These are phyloP conservation scores for Plantago elongata DNA, from an alignment of 257 asterid species.

Conservation along the genomic window DNA sequence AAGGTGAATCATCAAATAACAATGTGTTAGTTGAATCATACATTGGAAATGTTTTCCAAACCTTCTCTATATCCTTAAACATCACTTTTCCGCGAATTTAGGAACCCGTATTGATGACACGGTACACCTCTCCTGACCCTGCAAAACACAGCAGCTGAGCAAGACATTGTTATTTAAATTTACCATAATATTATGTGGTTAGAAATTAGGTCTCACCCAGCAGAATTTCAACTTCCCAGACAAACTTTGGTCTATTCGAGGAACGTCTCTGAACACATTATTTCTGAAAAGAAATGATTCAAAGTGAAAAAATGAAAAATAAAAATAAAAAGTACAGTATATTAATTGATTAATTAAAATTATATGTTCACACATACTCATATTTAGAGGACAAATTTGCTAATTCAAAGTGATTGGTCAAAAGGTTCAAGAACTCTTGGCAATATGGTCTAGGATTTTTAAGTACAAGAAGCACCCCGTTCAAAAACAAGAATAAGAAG, in stretches of 20 bases:
- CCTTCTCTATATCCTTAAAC: not conserved
- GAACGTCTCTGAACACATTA: not conserved
- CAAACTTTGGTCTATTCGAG: not conserved
- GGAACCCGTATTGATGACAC: not conserved
- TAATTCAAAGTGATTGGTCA: not conserved
- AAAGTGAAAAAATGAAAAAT: conserved; percentile 1
- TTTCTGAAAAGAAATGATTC: not conserved
- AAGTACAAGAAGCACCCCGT: no score
- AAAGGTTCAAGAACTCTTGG: no score
- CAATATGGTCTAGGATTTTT: no score
- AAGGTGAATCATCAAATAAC: no score
- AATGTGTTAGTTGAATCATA: no score
- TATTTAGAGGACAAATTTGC: not conserved
- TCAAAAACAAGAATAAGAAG: no score
- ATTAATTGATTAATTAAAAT: not conserved
- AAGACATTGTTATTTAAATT: not conserved
- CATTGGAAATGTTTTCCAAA: no score
- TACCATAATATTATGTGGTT: not conserved
- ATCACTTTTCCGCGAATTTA: not conserved
- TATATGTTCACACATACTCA: not conserved
- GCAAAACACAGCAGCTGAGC: not conserved
- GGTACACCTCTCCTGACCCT: not conserved
- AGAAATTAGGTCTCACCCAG: not conserved
- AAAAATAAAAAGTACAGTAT: not conserved
- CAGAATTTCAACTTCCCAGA: not conserved